These are phyloP conservation scores for Paratinospora sagittata DNA, from an alignment of 164 flowering plant genomes.

Conservation along the genomic window DNA sequence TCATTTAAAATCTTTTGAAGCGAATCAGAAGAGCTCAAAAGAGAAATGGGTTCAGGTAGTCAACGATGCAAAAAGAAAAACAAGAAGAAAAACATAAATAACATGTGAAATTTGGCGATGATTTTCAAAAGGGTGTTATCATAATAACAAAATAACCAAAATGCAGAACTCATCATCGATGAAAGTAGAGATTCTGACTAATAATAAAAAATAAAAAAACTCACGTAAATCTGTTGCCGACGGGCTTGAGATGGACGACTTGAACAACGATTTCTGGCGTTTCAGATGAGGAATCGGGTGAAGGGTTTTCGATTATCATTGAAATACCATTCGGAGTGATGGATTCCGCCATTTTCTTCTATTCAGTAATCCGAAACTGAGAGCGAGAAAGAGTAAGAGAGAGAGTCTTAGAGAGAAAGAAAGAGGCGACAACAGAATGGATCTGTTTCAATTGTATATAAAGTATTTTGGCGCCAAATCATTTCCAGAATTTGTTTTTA, in stretches of 20 bases:
- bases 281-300: constrained; percentile 53
- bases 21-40: no score
- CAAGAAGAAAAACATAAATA: no score
- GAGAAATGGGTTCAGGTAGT: no score
- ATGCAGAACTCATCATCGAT: background rate
- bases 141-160: background rate
- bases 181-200: background rate
- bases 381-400: background rate
- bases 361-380: background rate
- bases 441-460: constrained; percentile 4
- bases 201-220: no score
- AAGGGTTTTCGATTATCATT: constrained; percentile 54
- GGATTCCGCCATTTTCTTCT: constrained; percentile 41
- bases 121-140: background rate
- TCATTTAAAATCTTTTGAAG: no score
- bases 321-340: constrained; percentile 66
- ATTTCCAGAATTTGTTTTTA: background rate
- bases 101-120: no score
- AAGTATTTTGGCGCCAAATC: constrained; percentile 11
- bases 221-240: constrained; percentile 73
- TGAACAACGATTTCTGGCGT: constrained; percentile 66
- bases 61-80: no score
- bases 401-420: background rate
- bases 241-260: constrained; percentile 65
- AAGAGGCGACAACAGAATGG: background rate